A percentile compares a stretch with the other conserved stretches of the same genome.
These are phyloP conservation scores for Phytomonas sp. DNA, from an alignment of 208 protist species.

Conservation along the genomic window DNA sequence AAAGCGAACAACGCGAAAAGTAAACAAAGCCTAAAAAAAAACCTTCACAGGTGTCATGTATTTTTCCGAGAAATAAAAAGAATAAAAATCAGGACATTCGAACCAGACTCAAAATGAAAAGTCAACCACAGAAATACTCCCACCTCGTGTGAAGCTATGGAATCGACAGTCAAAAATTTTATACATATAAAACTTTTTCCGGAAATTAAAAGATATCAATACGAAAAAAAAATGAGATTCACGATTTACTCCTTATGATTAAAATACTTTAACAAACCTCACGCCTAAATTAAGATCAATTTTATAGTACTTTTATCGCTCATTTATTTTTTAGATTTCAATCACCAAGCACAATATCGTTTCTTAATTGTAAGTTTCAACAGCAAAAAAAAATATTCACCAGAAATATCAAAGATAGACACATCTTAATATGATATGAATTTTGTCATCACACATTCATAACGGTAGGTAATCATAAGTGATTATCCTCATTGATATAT, in stretches of 20 bases:
- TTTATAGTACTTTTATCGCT: constrained; percentile 7
- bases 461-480: not conserved
- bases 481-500: not conserved
- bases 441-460: not conserved
- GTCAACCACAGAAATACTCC: not conserved
- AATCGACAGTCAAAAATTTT: not conserved
- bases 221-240: not conserved
- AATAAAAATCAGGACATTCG: constrained; percentile 11
- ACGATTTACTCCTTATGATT: not conserved
- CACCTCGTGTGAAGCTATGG: constrained; percentile 13
- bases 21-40: constrained; percentile 11
- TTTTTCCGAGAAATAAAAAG: constrained; percentile 10
- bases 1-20: constrained; percentile 12
- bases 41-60: not conserved
- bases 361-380: not conserved
- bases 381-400: constrained; percentile 7
- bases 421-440: not conserved
- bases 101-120: not conserved
- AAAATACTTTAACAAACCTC: not conserved
- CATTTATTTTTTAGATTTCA: constrained; percentile 13
- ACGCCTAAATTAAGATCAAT: not conserved
- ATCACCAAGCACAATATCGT: not conserved
- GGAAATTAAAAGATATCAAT: constrained; percentile 1
- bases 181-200: constrained; percentile 10
- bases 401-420: not conserved